Base-by-base conservation (phyloP, 2,329 filamentous ascomycete species). In the Westerdykella aurantiaca region DNA sequence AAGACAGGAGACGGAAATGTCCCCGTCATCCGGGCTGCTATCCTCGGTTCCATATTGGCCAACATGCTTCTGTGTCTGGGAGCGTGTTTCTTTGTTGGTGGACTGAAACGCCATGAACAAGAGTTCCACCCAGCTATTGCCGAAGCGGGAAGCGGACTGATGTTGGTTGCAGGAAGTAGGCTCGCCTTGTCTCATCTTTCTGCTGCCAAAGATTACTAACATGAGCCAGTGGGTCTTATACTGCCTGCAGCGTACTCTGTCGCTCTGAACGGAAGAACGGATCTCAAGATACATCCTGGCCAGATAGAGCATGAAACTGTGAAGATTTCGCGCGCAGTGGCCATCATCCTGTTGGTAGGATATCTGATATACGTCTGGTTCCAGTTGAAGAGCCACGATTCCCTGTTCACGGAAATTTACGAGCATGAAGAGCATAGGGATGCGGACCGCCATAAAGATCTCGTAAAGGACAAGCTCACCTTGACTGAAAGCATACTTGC, bases 61-160 rank as follows among this genome's bases (percentile, higher is more conserved):
- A 94, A 88, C 25, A 78, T 93, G 69, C 69, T 94, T 37, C 73
- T 94, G 1, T 94, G 88, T 54, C 69, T 94, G 21, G 88, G 88
- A 0, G 60, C 83, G 41, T 93, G 87, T 63, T 94, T 95, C 71
- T 80, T 91, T 48, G 77, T 82, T 17, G 86, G 86, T 34, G 88
- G 88, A 7, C 52, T 91, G 31, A 72, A 74, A 42, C 79, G 82
- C 25, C 74, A 85, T 5, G 79, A 85, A 52, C 79, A 88, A 53
- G 74, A 72, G 13, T 93, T 94, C 60, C 83, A 85, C 57, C 79
- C 84, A 45, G 82, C 82, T 4, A 78, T 94, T 44, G 86, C 82
- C 51, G 88, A 95, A 67, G 85, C 85, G 6, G 88, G 88, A 14
- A 86, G 79, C 38, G 86, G 86, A 1, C 66, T 94, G 38, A 72